These are phyloP conservation scores for Meripilus lineatus DNA, from an alignment of 1,284 basidiomycete species.

Conservation along the genomic window DNA sequence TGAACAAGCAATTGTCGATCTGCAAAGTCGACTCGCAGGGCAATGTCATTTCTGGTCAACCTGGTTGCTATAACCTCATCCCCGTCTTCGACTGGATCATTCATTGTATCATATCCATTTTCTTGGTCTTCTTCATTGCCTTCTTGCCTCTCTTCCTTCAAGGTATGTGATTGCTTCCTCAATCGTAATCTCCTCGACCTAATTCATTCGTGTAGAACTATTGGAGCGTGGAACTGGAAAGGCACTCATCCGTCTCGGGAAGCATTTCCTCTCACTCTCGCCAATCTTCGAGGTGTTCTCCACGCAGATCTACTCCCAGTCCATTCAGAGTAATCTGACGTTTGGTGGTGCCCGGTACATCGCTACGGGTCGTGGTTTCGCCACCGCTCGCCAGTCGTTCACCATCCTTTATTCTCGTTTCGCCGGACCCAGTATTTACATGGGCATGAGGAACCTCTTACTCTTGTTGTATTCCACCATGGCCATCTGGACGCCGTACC, in stretches of 20 bases:
- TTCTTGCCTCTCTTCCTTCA: conserved; percentile 94
- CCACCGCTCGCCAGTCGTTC: conserved; percentile 92
- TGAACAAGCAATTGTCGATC: conserved; percentile 87
- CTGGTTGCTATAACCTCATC: conserved; percentile 90
- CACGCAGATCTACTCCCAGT: conserved; percentile 95
- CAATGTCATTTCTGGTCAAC: conserved; percentile 75
- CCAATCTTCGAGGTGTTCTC: conserved; percentile 97
- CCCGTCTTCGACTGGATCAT: conserved; percentile 97
- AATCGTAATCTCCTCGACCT: not conserved
- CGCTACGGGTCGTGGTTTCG: conserved; percentile 95
- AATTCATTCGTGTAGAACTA: conserved; percentile 54
- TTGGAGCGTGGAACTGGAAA: conserved; percentile 92
- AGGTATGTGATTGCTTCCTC: conserved; percentile 43
- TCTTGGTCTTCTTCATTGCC: conserved; percentile 95
- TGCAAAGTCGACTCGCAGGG: conserved; percentile 82
- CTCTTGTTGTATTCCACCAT: conserved; percentile 87
- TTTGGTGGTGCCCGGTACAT: conserved; percentile 97
- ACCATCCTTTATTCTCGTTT: conserved; percentile 95
- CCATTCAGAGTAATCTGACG: conserved; percentile 90
- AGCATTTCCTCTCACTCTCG: conserved; percentile 93
- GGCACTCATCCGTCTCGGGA: conserved; percentile 87
- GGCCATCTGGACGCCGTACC: conserved; percentile 86
- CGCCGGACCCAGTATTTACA: conserved; percentile 96
- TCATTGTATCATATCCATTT: conserved; percentile 93
- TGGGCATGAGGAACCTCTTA: conserved; percentile 90